Conservation (phyloP, 805 yeast species). For the Brettanomyces sp. region DNA sequence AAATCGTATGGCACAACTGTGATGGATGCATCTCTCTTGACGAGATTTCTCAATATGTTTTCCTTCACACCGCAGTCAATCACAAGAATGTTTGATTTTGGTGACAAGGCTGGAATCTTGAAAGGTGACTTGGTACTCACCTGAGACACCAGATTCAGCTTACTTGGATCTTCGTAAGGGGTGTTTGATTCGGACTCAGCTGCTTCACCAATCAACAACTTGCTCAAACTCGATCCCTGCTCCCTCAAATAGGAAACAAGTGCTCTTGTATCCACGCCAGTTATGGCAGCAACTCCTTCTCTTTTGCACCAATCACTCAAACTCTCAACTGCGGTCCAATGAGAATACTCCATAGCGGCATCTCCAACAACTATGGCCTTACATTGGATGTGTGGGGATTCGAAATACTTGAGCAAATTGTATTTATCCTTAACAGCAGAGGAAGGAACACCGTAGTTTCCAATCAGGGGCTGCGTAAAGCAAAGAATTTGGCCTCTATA, state of each 20-base stretch:
- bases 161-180: slow-evolving; percentile 84
- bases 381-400: slow-evolving; percentile 85
- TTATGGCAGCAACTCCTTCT: slow-evolving; percentile 90
- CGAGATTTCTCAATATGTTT: slow-evolving; percentile 89
- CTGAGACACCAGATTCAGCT: slow-evolving; percentile 80
- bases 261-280: slow-evolving; percentile 96
- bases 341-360: slow-evolving; percentile 92
- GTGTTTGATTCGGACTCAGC: slow-evolving; percentile 89
- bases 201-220: slow-evolving; percentile 82
- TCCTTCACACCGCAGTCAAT: slow-evolving; percentile 98
- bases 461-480: slow-evolving; percentile 94
- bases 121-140: slow-evolving; percentile 95
- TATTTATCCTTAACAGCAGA: slow-evolving; percentile 71
- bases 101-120: slow-evolving; percentile 61
- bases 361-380: slow-evolving; percentile 95
- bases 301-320: slow-evolving; percentile 93
- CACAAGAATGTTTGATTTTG: slow-evolving; percentile 75
- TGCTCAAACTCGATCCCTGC: slow-evolving; percentile 89
- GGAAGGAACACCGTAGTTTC: slow-evolving; percentile 97
- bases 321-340: slow-evolving; percentile 98
- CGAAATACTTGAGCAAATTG: slow-evolving; percentile 82
- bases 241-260: slow-evolving; percentile 90
- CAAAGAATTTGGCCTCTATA: slow-evolving; percentile 95
- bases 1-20: slow-evolving; percentile 96
- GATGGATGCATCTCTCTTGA: slow-evolving; percentile 88